phyloP scores from a whole-genome alignment of 2,329 filamentous ascomycete genomes.

The Coniosporium tulheliwenetii region DNA sequence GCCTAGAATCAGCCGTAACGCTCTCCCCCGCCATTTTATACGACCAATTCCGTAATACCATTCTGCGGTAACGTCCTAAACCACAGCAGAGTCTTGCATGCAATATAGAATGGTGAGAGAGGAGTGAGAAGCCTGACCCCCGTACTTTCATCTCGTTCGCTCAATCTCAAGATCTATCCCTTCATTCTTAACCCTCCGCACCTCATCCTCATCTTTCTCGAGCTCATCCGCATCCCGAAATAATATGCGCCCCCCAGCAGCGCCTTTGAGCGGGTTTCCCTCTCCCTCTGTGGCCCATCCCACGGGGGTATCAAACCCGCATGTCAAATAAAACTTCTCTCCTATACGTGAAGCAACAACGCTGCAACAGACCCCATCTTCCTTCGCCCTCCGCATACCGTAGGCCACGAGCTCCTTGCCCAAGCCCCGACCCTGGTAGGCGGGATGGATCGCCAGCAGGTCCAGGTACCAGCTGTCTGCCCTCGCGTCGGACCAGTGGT shows the following conservation, averaged over 20 bases:
- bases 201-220: no score
- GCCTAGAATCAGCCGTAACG: no score
- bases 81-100: no score
- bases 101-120: no score
- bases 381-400: conserved; percentile 22
- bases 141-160: no score
- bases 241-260: conserved; percentile 16
- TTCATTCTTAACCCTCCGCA: no score
- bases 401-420: conserved; percentile 24
- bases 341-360: conserved; percentile 23
- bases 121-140: no score
- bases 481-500: not conserved
- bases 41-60: no score
- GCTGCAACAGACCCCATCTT: conserved; percentile 22
- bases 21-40: no score
- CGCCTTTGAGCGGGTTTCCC: conserved; percentile 14
- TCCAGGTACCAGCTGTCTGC: conserved; percentile 23
- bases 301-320: conserved; percentile 18
- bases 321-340: conserved; percentile 23
- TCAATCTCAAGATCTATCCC: no score
- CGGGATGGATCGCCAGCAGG: conserved; percentile 21
- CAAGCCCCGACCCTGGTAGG: conserved; percentile 19
- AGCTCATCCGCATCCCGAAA: conserved; percentile 9
- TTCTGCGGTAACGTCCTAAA: no score
- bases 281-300: conserved; percentile 17